Conservation (phyloP, 805 yeast genomes). For the Zygosaccharomyces gambellarensis region DNA sequence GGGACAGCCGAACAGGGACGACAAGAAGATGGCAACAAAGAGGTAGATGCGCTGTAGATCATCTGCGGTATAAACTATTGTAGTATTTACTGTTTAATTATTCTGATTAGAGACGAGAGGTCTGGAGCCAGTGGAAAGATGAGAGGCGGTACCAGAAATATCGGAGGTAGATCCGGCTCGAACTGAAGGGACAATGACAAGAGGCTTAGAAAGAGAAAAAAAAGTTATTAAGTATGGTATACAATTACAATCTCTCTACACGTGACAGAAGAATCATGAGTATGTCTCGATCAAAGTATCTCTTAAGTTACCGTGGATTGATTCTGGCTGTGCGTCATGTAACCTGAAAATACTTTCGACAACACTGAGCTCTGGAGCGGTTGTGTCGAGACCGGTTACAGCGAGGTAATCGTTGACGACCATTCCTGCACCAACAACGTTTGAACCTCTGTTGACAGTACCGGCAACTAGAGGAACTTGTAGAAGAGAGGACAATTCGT, state of each 20-base stretch:
- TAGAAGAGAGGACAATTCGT: conserved; percentile 88
- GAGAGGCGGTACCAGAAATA: too few species aligned
- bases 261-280: conserved; percentile 41
- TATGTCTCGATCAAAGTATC: conserved; percentile 91
- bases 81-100: background rate
- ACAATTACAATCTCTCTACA: background rate
- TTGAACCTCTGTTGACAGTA: conserved; percentile 94
- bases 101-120: background rate
- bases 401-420: conserved; percentile 98
- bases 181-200: background rate
- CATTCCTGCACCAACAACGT: conserved; percentile 98
- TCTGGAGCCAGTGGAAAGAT: too few species aligned
- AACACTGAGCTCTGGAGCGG: conserved; percentile 97
- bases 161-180: background rate
- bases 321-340: conserved; percentile 86
- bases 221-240: conserved; percentile 1
- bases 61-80: background rate
- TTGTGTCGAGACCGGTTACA: conserved; percentile 93
- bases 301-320: conserved; percentile 78
- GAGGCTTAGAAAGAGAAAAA: background rate
- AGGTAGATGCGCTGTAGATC: background rate
- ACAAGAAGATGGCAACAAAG: background rate
- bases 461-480: conserved; percentile 99
- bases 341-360: conserved; percentile 92
- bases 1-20: background rate